Evolutionary conservation across 176 grass and related monocot species (phyloP), one percentile per base, ranked within the genome.

Genomic region (Paspalum notatum): DNA sequence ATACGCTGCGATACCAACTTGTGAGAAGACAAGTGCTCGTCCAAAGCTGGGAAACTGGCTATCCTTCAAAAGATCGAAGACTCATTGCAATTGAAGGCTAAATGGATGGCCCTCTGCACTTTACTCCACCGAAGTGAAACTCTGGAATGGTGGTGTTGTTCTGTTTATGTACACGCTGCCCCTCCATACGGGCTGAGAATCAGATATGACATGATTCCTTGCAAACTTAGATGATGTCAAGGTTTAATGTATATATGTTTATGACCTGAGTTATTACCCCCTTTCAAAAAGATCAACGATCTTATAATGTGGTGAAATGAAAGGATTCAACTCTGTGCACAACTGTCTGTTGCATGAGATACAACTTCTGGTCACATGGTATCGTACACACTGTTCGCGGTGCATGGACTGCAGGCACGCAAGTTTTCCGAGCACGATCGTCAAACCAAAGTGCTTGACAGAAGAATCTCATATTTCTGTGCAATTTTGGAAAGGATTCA

Each of bases 31-130:
- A 63, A 70, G 4, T 75, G 41, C 40, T 20, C 45, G 54, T 66
- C 43, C 81, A 7, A 82, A 68, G 52, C 38, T 85, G 44, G 77
- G 71, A 43, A 84, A 85, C 51, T 88, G 85, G 89, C 7, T 88
- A 14, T 88, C 72, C 63, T 84, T 37, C 2, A 85, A 85, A 79
- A 86, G 72, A 37, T 12, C 45, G 0, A 90, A 85, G 66, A 53
- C 79, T 20, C 49, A 9, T 43, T 54, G n/a, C 21, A 78, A 67
- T 21, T 74, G 66, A 82, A 71, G 54, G 21, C 7, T 25, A n/a
- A 59, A 44, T 48, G 13, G 4, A 76, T 54, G 18, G 27, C 50
- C 18, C 58, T 25, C 18, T 40, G 15, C 47, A 20, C 5, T 40
- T 78, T 78, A 52, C 24, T 52, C 66, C 38, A 15, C 42, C 10